Percentiles rank a stretch among this genome's conserved stretches.
Conservation (phyloP, 2,329 filamentous ascomycete species). For the Clarireedia hainanense region DNA sequence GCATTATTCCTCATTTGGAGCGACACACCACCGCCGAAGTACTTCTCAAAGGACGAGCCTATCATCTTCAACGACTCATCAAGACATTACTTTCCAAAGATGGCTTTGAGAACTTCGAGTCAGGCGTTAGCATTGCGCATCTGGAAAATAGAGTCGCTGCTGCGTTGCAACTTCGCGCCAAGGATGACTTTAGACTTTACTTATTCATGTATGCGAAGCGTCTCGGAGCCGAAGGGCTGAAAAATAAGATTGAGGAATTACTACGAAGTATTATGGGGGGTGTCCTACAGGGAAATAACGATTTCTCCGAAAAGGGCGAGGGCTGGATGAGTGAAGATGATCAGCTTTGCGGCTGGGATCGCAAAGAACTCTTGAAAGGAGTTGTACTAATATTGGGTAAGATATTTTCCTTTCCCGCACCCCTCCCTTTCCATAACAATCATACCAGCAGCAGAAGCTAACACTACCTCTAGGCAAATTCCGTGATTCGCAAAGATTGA, state of each 20-base stretch:
- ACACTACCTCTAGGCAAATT: constrained; percentile 64
- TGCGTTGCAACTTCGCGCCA: constrained; percentile 73
- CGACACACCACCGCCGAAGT: constrained; percentile 92
- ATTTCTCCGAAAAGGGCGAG: constrained; percentile 35
- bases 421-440: not conserved
- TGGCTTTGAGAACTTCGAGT: constrained; percentile 88
- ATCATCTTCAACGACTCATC: constrained; percentile 83
- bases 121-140: constrained; percentile 85
- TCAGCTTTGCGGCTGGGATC: constrained; percentile 82
- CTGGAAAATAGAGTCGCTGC: constrained; percentile 91
- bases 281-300: constrained; percentile 49
- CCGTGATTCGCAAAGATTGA: constrained; percentile 85
- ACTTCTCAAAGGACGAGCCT: constrained; percentile 82
- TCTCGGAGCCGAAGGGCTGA: constrained; percentile 79
- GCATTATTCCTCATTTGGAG: constrained; percentile 88
- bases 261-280: constrained; percentile 75
- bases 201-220: constrained; percentile 98
- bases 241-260: constrained; percentile 87
- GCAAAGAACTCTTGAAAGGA: constrained; percentile 78
- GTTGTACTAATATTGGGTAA: constrained; percentile 88
- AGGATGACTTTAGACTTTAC: constrained; percentile 89
- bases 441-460: constrained; percentile 1
- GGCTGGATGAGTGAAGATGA: constrained; percentile 62
- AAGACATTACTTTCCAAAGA: constrained; percentile 82
- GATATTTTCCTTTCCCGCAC: constrained; percentile 22